A percentile compares a stretch with the other conserved stretches of the same genome.
Evolutionary conservation across 2,329 filamentous ascomycete genomes (phyloP).

Genomic region (Ceratocystis huliohia): DNA sequence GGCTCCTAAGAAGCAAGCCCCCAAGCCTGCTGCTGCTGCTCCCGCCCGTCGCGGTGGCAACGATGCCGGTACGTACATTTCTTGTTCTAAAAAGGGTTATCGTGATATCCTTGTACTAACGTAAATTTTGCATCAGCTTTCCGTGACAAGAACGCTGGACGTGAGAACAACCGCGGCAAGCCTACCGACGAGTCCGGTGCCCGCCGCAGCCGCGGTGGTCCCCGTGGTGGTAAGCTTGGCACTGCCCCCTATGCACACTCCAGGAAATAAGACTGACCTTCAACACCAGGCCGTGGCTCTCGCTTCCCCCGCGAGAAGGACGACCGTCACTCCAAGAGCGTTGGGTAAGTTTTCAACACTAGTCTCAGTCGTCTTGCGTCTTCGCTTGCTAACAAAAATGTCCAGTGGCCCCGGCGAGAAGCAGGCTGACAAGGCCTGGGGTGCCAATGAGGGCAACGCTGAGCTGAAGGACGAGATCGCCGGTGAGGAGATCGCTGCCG

Average conservation of each 20-base stretch:
- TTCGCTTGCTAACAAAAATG: conserved; percentile 23
- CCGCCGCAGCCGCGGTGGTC: conserved; percentile 47
- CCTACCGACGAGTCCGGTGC: conserved; percentile 55
- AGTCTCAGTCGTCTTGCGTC: neutral
- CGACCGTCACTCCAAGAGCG: conserved; percentile 42
- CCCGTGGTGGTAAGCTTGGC: conserved; percentile 40
- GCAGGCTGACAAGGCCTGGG: conserved; percentile 83
- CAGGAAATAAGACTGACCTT: neutral
- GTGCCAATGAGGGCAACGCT: conserved; percentile 64
- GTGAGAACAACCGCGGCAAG: conserved; percentile 69
- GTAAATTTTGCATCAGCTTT: conserved; percentile 46
- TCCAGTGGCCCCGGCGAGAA: conserved; percentile 57
- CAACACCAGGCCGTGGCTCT: conserved; percentile 38
- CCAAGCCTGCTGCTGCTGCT: conserved; percentile 53
- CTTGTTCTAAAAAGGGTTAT: neutral
- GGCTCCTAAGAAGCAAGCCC: conserved; percentile 74
- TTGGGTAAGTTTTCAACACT: conserved; percentile 32
- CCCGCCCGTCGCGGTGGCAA: conserved; percentile 60
- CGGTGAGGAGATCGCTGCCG: conserved; percentile 76
- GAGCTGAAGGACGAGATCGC: conserved; percentile 87
- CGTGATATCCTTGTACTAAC: too few relatives aligned
- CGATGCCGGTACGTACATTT: conserved; percentile 64
- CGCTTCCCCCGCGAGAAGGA: conserved; percentile 41
- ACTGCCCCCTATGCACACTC: neutral
- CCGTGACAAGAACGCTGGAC: conserved; percentile 75